phyloP scores from a whole-genome alignment of 306 rosid genomes.

The Trifolium subterraneum region DNA sequence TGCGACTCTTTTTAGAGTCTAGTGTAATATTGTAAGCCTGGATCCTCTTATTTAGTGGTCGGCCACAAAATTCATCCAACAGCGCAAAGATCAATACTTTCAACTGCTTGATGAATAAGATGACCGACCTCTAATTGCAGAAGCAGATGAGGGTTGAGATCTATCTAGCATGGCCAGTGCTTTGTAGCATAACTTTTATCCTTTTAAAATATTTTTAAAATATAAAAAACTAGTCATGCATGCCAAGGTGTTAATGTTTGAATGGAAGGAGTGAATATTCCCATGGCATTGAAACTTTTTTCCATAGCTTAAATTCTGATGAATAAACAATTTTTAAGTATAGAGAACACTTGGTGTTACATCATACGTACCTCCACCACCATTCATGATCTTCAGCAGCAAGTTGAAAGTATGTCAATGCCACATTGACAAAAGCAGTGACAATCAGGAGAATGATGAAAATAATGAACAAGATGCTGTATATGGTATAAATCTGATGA shows the following conservation, averaged over 20 bases:
- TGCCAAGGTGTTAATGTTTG: neutral
- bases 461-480: slow-evolving; percentile 54
- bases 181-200: neutral
- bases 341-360: neutral
- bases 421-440: slow-evolving; percentile 61
- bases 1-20: neutral
- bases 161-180: neutral
- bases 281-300: neutral
- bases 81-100: neutral
- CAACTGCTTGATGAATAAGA: neutral
- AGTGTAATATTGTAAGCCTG: neutral
- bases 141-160: neutral
- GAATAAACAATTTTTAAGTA: neutral
- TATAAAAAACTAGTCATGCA: neutral
- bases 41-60: neutral
- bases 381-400: slow-evolving; percentile 66
- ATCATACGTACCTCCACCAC: slow-evolving; percentile 63
- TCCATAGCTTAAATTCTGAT: neutral
- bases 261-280: slow-evolving; percentile 1
- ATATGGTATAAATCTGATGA: slow-evolving; percentile 52
- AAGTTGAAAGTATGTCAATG: slow-evolving; percentile 65
- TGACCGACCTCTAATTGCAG: neutral
- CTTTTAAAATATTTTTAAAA: neutral
- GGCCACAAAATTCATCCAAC: neutral
- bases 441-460: slow-evolving; percentile 61